A percentile compares a stretch with the other conserved stretches of the same genome.
Conservation (phyloP, 2,329 filamentous ascomycete species). For the Colletotrichum tropicicola region DNA sequence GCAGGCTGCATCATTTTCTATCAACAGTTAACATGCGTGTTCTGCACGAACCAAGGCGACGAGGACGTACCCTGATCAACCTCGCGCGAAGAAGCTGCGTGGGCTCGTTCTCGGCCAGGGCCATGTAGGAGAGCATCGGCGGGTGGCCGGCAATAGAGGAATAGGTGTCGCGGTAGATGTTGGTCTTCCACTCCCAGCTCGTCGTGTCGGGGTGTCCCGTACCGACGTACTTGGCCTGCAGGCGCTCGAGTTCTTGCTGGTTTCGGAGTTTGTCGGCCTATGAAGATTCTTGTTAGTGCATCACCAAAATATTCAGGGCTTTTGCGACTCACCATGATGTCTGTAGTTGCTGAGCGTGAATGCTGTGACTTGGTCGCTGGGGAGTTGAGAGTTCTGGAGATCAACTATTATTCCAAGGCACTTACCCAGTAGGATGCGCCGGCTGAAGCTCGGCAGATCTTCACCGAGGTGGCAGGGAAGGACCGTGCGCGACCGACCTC, state of each 20-base stretch:
- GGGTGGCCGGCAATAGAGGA: conserved; percentile 90
- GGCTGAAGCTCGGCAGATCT: conserved; percentile 24
- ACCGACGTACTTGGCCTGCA: conserved; percentile 95
- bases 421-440: conserved; percentile 16
- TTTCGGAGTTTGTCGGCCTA: conserved; percentile 97
- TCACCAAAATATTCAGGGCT: too few relatives aligned
- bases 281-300: neutral
- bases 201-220: conserved; percentile 97
- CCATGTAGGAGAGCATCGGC: conserved; percentile 86
- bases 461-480: neutral
- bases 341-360: neutral
- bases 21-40: neutral
- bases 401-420: neutral
- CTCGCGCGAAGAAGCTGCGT: conserved; percentile 80
- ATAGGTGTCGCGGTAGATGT: conserved; percentile 94
- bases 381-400: neutral
- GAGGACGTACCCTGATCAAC: conserved; percentile 75
- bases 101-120: conserved; percentile 87
- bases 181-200: conserved; percentile 96
- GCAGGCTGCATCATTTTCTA: conserved; percentile 75
- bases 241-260: conserved; percentile 95
- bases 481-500: neutral
- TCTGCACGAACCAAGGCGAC: neutral
- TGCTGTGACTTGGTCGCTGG: neutral
- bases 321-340: conserved; percentile 17